Conservation (phyloP, 2,329 filamentous ascomycete species). For the Rhynchosporium secalis region DNA sequence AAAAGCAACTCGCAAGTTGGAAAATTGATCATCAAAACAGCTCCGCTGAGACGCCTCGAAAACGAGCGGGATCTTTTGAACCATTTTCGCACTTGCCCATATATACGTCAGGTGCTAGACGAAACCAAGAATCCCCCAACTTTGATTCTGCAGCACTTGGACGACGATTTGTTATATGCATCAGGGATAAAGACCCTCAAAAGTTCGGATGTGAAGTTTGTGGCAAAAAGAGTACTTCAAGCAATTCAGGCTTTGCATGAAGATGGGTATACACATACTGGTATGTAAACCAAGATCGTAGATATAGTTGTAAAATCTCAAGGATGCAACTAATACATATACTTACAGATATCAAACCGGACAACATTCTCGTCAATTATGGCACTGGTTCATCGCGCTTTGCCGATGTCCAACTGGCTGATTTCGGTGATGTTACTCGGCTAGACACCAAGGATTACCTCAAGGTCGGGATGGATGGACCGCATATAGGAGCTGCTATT, state of each 20-base stretch:
- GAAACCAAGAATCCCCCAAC: slow-evolving; percentile 32
- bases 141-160: slow-evolving; percentile 30
- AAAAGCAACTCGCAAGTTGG: slow-evolving; percentile 29
- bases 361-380: slow-evolving; percentile 43
- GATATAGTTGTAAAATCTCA: slow-evolving; percentile 23
- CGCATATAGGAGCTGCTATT: slow-evolving; percentile 41
- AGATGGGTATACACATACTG: slow-evolving; percentile 33
- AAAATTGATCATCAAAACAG: slow-evolving; percentile 33
- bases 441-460: slow-evolving; percentile 32
- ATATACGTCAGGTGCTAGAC: slow-evolving; percentile 32
- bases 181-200: slow-evolving; percentile 28
- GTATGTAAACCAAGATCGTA: slow-evolving; percentile 26
- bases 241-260: slow-evolving; percentile 32
- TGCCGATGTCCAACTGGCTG: slow-evolving; percentile 40
- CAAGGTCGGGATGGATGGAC: slow-evolving; percentile 29
- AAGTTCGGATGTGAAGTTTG: slow-evolving; percentile 29
- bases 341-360: slow-evolving; percentile 40
- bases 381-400: slow-evolving; percentile 37
- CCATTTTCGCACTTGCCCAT: slow-evolving; percentile 27
- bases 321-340: slow-evolving; percentile 25
- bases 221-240: slow-evolving; percentile 32
- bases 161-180: slow-evolving; percentile 24
- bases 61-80: slow-evolving; percentile 34
- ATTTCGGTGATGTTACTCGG: slow-evolving; percentile 38
- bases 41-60: slow-evolving; percentile 28